Percentiles rank a stretch among this genome's conserved stretches.
phyloP scores from a whole-genome alignment of 495 filamentous ascomycete species.

The Daldinia concentrica region DNA sequence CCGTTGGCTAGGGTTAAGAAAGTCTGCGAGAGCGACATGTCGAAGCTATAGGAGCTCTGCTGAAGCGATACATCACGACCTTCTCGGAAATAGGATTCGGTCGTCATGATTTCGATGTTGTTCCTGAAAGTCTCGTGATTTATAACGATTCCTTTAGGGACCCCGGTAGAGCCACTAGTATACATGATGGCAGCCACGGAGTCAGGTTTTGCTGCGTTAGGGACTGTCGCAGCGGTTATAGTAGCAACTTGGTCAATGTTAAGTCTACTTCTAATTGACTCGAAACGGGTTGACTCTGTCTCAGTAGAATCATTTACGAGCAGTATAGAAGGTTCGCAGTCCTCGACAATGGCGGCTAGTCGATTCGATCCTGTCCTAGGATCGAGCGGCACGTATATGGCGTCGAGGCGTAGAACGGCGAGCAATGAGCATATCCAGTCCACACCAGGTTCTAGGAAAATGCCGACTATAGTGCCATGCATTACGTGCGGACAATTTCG shows the following conservation, averaged over 20 bases:
- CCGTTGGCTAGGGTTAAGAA: conserved; percentile 41
- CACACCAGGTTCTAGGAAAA: conserved; percentile 48
- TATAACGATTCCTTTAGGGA: conserved; percentile 57
- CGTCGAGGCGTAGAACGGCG: conserved; percentile 60
- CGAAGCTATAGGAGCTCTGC: conserved; percentile 45
- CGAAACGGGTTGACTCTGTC: conserved; percentile 48
- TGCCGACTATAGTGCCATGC: conserved; percentile 35
- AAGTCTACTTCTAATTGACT: conserved; percentile 24
- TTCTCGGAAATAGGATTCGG: background rate
- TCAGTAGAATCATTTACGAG: conserved; percentile 53
- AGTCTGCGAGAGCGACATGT: conserved; percentile 46
- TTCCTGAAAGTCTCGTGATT: conserved; percentile 40
- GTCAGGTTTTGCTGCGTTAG: background rate
- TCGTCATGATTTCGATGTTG: background rate
- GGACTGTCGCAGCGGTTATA: background rate
- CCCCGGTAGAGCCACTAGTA: conserved; percentile 60
- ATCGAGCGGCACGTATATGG: conserved; percentile 64
- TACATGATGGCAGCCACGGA: conserved; percentile 51
- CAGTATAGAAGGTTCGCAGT: conserved; percentile 16
- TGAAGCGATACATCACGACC: conserved; percentile 29
- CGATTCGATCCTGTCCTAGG: conserved; percentile 42
- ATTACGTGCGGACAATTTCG: background rate
- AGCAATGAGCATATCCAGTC: conserved; percentile 63
- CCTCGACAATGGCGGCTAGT: conserved; percentile 28
- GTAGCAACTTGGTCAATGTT: background rate